phyloP scores from a whole-genome alignment of 2,329 filamentous ascomycete genomes.

The Tolypocladium tropicale region DNA sequence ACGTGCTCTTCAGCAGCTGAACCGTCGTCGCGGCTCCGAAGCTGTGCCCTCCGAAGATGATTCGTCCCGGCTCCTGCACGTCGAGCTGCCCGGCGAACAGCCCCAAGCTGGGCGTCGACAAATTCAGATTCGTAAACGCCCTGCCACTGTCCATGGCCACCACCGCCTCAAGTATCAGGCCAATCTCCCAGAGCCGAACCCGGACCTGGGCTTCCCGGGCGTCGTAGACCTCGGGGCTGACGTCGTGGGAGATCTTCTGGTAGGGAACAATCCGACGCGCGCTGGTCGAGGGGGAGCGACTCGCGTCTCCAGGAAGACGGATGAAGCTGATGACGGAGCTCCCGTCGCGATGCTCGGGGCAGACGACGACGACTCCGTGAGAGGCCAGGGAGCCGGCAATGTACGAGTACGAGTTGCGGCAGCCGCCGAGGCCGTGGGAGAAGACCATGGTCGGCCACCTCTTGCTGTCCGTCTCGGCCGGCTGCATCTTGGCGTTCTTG shows the following conservation, averaged over 20 bases:
- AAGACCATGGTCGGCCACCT: slow-evolving; percentile 78
- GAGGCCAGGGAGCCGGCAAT: slow-evolving; percentile 69
- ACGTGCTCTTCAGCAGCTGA: slow-evolving; percentile 72
- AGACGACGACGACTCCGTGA: slow-evolving; percentile 70
- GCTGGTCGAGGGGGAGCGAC: slow-evolving; percentile 14
- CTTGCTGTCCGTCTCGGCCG: slow-evolving; percentile 32
- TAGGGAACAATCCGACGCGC: slow-evolving; percentile 34
- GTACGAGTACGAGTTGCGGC: slow-evolving; percentile 77
- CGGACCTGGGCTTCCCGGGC: slow-evolving; percentile 61
- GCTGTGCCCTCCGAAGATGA: slow-evolving; percentile 70
- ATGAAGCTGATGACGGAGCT: slow-evolving; percentile 67
- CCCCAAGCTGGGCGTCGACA: slow-evolving; percentile 36
- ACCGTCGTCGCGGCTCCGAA: slow-evolving; percentile 68
- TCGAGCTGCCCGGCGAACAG: slow-evolving; percentile 54
- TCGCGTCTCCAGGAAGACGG: slow-evolving; percentile 44
- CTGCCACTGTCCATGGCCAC: slow-evolving; percentile 52
- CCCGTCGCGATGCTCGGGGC: slow-evolving; percentile 75
- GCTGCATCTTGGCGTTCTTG: slow-evolving; percentile 57
- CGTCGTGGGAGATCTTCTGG: slow-evolving; percentile 47
- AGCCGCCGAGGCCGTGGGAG: slow-evolving; percentile 75
- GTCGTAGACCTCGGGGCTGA: slow-evolving; percentile 54
- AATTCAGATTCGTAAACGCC: slow-evolving; percentile 41
- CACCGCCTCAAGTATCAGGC: slow-evolving; percentile 58
- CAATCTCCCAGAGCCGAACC: slow-evolving; percentile 71
- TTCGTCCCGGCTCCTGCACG: slow-evolving; percentile 59